phyloP scores from a whole-genome alignment of 106 monocot genomes.

The Gastrodia elata region DNA sequence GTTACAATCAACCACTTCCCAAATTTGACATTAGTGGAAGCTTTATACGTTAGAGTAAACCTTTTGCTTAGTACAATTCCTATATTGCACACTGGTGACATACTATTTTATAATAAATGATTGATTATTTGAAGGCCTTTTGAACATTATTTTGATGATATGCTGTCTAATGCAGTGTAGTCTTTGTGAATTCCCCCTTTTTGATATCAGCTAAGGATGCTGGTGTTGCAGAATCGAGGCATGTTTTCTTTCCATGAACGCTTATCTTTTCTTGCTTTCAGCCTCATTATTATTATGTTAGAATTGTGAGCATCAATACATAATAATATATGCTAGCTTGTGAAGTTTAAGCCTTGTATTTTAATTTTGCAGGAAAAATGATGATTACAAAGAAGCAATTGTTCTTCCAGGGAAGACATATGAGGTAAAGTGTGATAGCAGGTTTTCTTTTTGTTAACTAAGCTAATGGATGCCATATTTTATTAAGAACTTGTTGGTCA shows the following conservation, averaged over 20 bases:
- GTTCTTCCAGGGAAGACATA: conserved; percentile 76
- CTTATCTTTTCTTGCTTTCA: conserved; percentile 1
- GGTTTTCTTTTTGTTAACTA: conserved; percentile 1
- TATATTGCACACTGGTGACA: neutral
- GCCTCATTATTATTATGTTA: neutral
- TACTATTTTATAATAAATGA: neutral
- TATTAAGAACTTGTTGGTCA: neutral
- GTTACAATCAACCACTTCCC: too few relatives aligned
- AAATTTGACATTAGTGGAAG: neutral
- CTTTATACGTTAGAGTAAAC: neutral
- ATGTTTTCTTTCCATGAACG: conserved; percentile 12
- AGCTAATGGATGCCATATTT: neutral
- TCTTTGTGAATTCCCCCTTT: conserved; percentile 91
- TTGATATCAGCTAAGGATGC: conserved; percentile 98
- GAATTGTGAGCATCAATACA: neutral
- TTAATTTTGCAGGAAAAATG: conserved; percentile 46
- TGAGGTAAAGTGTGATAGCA: conserved; percentile 46
- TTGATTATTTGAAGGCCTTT: neutral
- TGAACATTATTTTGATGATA: neutral
- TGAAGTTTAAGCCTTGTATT: conserved; percentile 1
- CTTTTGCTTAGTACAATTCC: neutral
- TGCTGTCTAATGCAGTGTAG: conserved; percentile 47
- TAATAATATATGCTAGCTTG: neutral
- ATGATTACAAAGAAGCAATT: conserved; percentile 75
- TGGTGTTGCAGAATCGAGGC: conserved; percentile 73